Evolutionary conservation across 441 rosid genomes (phyloP), one percentile per base, ranked within the genome.

Genomic region (Theobroma grandiflorum): DNA sequence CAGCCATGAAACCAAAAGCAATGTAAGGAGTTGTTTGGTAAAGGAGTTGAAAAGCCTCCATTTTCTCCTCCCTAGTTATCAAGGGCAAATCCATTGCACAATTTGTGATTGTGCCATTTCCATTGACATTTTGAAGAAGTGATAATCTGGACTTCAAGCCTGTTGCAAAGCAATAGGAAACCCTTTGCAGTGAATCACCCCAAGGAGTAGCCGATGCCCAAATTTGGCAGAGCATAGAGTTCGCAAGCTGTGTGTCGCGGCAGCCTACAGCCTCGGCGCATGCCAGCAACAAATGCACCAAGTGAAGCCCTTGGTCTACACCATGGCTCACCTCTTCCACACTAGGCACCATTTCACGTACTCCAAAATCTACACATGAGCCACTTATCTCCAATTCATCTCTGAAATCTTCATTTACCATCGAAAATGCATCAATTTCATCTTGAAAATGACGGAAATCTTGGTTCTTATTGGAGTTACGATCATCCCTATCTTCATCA

Each of bases 261-360:
- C 91, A 90, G 6, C 92, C 90, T 33, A 91, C 83, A 20, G 96
- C 94, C 89, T 92, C 96, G 5, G 94, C 94, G 71, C 96, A 91
- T 9, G 90, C 94, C 69, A 91, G 62, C 78, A 92, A 58, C 57
- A 84, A 79, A 83, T 92, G 96, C 50, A 92, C 93, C 84, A 92
- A 81, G 65, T 88, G 90, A 64, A 92, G 93, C 47, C 94, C 94
- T 80, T 89, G 91, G 82, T 90, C 90, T 62, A 87, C 92, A 26
- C 88, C 91, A 73, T 78, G 87, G 74, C 83, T 85, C 52, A 43
- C 86, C 76, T 74, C 83, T 55, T 81, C 84, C 22, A 75, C 59
- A 37, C 77, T 72, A n/a, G 85, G 82, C 73, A 75, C 86, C 74
- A 20, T 71, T 18, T 57, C 76, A 38, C 38, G 63, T 16, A 45